phyloP scores from a whole-genome alignment of 176 grass and related monocot genomes.

The Musa itinerans region DNA sequence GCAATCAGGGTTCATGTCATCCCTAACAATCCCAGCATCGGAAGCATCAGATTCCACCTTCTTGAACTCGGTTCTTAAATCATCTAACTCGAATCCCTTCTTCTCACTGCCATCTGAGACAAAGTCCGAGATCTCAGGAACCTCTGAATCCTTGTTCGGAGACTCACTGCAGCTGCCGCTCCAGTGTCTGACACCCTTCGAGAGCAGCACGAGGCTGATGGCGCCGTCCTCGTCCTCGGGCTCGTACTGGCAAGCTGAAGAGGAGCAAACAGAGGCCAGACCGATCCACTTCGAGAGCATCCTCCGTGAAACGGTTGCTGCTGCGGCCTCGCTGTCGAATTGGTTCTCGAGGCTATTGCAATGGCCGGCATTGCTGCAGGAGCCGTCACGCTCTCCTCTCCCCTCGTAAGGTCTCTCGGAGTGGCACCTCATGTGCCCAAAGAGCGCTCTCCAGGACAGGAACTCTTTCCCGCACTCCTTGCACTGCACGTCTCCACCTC shows the following conservation, averaged over 20 bases:
- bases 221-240: background rate
- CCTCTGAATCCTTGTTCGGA: constrained; percentile 16
- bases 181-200: background rate
- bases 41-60: constrained; percentile 19
- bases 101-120: background rate
- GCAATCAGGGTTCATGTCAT: constrained; percentile 7
- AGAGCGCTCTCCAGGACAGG: constrained; percentile 16
- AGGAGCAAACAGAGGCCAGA: background rate
- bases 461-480: constrained; percentile 26
- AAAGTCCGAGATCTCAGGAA: background rate
- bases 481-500: background rate
- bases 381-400: background rate
- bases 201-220: background rate
- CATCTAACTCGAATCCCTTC: constrained; percentile 6
- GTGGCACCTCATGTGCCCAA: constrained; percentile 7
- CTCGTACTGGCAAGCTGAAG: background rate
- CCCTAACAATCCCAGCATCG: constrained; percentile 10
- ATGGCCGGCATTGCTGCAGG: background rate
- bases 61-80: background rate
- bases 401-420: background rate
- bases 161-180: constrained; percentile 24
- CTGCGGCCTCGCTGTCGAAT: background rate
- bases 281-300: background rate
- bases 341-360: no score
- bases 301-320: background rate